Base-by-base conservation (phyloP, 2,329 filamentous ascomycete species). In the Cordyceps tenuipes region DNA sequence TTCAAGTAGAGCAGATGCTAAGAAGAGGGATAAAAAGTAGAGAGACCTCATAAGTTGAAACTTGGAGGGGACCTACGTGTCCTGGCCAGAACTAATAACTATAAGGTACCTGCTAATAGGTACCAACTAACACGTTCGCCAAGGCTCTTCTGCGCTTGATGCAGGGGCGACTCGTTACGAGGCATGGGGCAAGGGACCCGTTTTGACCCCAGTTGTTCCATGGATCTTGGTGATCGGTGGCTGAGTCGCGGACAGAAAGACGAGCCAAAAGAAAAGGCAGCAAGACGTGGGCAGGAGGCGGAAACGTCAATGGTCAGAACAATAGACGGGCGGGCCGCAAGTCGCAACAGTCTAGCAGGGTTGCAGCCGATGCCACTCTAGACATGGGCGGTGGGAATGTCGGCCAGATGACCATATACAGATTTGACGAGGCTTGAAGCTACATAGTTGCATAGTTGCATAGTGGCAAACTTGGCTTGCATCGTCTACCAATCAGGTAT, bases 141-240 rank as follows among this genome's bases (percentile, higher is more conserved):
- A 36, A 36, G 34, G 34, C 12, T 3, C 12, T 10, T 12, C 34
- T 36, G 34, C 34, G 34, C 34, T 36, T 36, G 34, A 9, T 36
- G 12, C 34, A 12, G 34, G 34, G 34, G 34, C 34, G 9, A 29
- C 15, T 21, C 6, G 7, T 15, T 36, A 51, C 21, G 17, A 41
- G 31, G 49, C 39, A 34, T 39, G 52, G 19, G 31, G 49, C 39
- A 34, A 23, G 52, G 19, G 12, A 54, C 52, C 23, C 17, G 51
- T 53, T 53, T 55, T 23, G 21, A n/a, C 53, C 53, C 55, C 55
- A 57, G 29, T 57, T 57, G 41, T 50, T 57, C 44, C 46, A 57
- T 50, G 46, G 21, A 52, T 59, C 56, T 52, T 44, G n/a, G n/a
- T 52, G 56, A 59, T 59, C 56, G 36, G 56, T 29, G 56, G 48